Evolutionary conservation across 2,329 filamentous ascomycete genomes (phyloP), one percentile per base, ranked within the genome.

Genomic region (Elsinoe australis): DNA sequence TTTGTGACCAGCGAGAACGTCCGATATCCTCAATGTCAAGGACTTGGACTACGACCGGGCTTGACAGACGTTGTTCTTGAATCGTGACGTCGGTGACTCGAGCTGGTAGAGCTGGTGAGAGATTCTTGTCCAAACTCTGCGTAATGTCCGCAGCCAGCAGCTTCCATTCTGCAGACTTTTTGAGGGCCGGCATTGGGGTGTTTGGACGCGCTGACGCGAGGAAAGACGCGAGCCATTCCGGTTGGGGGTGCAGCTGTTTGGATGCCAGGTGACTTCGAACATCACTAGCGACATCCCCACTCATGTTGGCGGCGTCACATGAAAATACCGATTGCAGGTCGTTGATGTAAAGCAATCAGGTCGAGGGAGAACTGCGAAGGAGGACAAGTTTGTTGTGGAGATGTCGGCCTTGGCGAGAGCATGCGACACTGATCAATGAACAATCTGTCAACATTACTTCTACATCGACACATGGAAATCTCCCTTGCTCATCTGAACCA

Each of bases 21-120:
- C 82, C 76, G 15, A 96, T 75, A 60, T 96, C 89, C 60, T 94
- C 83, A 5, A 96, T 73, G 57, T 94, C 88, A 1, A 95, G 69
- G 1, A 96, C 78, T 64, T 96, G 92, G 1, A 92, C 82, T 2
- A 83, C 72, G 1, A 90, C 72, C 24, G 86, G 77, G 1, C 72
- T 73, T 0, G 68, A 52, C 0, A 96, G 68, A 0, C 66, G 68
- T 3, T 69, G 65, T 51, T 86, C 78, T 53, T 75, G 71, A 7
- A 74, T 64, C 3, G 69, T 66, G 0, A 75, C 70, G 54, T 78
- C 70, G 39, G 71, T 66, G n/a, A 81, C 66, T 53, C 76, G 73
- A 0, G 65, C 49, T 0, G 88, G 85, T 3, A 88, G 70, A 5
- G 70, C 56, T 15, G 78, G 67, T 1, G 5, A 63, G 45, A 42